Base-by-base conservation (phyloP, 495 filamentous ascomycete genomes). In the Talaromyces ruber region DNA sequence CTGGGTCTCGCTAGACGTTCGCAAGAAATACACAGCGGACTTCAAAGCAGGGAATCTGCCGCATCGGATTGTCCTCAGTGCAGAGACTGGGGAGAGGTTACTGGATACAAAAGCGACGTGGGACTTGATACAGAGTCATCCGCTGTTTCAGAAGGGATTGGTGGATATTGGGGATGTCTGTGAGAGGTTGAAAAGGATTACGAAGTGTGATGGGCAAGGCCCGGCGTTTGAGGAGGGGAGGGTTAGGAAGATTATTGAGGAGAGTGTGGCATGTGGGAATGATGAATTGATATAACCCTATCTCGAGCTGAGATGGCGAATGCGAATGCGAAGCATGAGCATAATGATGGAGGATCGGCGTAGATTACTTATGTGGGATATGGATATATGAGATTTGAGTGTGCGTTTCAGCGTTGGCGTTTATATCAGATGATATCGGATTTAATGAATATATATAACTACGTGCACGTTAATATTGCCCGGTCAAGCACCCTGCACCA, bases 151-250 rank as follows among this genome's bases (percentile, higher is more conserved):
- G 69, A 78, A 80, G 29, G 94, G 93, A 0, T 75, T 88, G n/a
- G 89, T 97, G 21, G 91, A 98, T 72, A 84, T 98, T 45, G 87
- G 77, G 45, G 81, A 86, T 67, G 88, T 98, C 43, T 87, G 84
- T 64, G 87, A 92, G 64, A 75, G 85, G 24, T 71, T 98, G 43
- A 90, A 91, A 77, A 79, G 78, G 2, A 74, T 82, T 67, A 89
- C 90, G n/a, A 86, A 88, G 72, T 97, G 93, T 68, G 88, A 97
- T 78, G 93, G 93, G 6, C 86, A 89, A 66, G 93, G 93, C 0
- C 93, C 93, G 4, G 92, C 92, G 18, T 97, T 96, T 71, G 87
- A 88, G 63, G 93, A 96, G 72, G 74, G 82, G 6, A 83, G 84
- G 50, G 85, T 97, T 18, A 71, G 85, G 45, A 74, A 80, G 65